phyloP scores from a whole-genome alignment of 2,329 filamentous ascomycete species.

The Colletotrichum plurivorum region DNA sequence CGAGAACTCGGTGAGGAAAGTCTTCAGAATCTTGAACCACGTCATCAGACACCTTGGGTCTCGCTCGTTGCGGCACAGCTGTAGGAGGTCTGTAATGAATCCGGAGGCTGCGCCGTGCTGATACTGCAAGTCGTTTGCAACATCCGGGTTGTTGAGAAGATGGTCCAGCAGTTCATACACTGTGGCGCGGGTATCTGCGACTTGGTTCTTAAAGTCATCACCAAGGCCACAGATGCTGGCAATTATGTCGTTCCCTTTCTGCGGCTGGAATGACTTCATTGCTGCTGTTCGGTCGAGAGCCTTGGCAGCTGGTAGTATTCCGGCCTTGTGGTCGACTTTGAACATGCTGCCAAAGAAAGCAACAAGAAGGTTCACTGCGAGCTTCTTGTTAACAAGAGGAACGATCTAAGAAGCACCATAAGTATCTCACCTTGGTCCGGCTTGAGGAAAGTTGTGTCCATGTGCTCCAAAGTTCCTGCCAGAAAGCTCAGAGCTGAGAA shows the following conservation, averaged over 20 bases:
- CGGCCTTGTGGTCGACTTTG: slow-evolving; percentile 71
- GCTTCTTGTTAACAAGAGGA: slow-evolving; percentile 49
- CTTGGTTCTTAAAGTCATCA: slow-evolving; percentile 70
- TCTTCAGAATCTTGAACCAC: slow-evolving; percentile 68
- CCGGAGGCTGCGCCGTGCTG: slow-evolving; percentile 58
- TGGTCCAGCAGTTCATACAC: slow-evolving; percentile 64
- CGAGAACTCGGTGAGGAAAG: slow-evolving; percentile 61
- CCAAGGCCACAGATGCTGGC: slow-evolving; percentile 64
- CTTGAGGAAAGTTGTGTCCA: slow-evolving; percentile 62
- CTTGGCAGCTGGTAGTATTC: slow-evolving; percentile 67
- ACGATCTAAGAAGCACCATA: slow-evolving; percentile 44
- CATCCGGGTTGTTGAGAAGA: slow-evolving; percentile 59
- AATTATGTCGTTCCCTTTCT: slow-evolving; percentile 64
- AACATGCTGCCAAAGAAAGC: slow-evolving; percentile 72
- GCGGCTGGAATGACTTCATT: slow-evolving; percentile 67
- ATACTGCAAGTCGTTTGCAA: slow-evolving; percentile 60
- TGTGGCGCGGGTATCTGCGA: slow-evolving; percentile 64
- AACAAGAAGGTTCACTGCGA: slow-evolving; percentile 60
- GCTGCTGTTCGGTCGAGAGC: slow-evolving; percentile 64
- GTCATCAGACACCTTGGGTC: slow-evolving; percentile 70
- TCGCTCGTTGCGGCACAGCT: slow-evolving; percentile 67
- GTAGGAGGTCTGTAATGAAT: slow-evolving; percentile 65
- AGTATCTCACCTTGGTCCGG: slow-evolving; percentile 63
- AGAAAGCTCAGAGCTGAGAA: slow-evolving; percentile 68
- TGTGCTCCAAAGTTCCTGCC: slow-evolving; percentile 64